phyloP scores from a whole-genome alignment of 176 grass and related monocot genomes.

The Ensete ventricosum region DNA sequence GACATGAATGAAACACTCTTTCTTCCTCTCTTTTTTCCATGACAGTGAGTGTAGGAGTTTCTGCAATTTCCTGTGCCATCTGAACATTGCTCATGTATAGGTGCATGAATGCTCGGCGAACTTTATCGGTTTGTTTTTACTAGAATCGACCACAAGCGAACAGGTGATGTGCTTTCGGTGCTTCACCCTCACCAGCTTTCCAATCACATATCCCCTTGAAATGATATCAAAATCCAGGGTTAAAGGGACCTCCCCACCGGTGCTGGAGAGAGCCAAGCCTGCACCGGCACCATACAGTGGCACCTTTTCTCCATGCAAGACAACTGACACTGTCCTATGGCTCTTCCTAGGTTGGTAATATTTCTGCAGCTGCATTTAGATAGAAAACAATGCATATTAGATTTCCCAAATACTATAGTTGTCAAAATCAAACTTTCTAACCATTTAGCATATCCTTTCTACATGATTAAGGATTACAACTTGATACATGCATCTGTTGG shows the following conservation, averaged over 20 bases:
- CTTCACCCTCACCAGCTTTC: conserved; percentile 66
- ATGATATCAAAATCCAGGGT: conserved; percentile 41
- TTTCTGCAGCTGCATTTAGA: conserved; percentile 38
- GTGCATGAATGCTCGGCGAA: conserved; percentile 37
- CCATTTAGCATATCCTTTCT: background rate
- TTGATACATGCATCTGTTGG: no score
- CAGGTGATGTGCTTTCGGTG: conserved; percentile 43
- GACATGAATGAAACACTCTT: background rate
- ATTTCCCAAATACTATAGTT: background rate
- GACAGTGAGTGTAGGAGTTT: background rate
- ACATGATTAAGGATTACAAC: no score
- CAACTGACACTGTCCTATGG: conserved; percentile 21
- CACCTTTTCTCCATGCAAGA: conserved; percentile 57
- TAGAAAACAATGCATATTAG: background rate
- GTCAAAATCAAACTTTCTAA: background rate
- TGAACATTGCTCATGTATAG: conserved; percentile 18
- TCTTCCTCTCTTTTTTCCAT: background rate
- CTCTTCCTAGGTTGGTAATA: conserved; percentile 82
- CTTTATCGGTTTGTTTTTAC: conserved; percentile 45
- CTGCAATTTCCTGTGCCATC: background rate
- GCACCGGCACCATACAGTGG: conserved; percentile 81
- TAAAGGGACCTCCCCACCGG: conserved; percentile 39
- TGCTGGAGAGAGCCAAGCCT: conserved; percentile 29
- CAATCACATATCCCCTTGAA: conserved; percentile 57
- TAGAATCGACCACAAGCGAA: conserved; percentile 30